Evolutionary conservation across 805 yeast genomes (phyloP), one percentile per base, ranked within the genome.

Genomic region (Pichia deserticola): DNA sequence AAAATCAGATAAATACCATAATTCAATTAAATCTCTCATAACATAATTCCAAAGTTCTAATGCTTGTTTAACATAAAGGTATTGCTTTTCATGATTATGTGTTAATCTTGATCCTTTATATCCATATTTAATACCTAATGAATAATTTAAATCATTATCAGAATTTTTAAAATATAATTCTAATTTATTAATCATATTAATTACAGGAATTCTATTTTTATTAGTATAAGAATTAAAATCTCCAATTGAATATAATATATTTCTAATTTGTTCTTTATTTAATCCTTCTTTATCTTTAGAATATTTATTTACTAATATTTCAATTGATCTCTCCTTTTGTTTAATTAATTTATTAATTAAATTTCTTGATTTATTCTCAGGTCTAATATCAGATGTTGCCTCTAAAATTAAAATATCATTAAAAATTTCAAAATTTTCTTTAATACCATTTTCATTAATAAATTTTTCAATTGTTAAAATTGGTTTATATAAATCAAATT

Each of bases 1-100:
- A 39, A 76, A 77, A 60, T 86, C 95, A 0, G 92, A 89, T 36
- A 82, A 72, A 36, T 79, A 80, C 95, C 95, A 86, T 27, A 86
- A 66, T 64, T 76, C 78, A 56, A 84, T 80, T 86, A 86, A 82
- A 52, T 86, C 89, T 49, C 86, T 69, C 81, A 84, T 86, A 51
- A 86, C 83, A 50, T 81, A 74, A 0, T 87, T 80, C 95, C 95
- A 86, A 47, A 86, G 64, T 20, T 80, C 78, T 47, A 86, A 66
- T 0, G 92, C 86, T 59, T 86, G 95, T 48, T 78, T 74, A 12
- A 86, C 92, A 59, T 86, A 86, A 54, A 82, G 78, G 63, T 70
- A 84, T 68, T 86, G 95, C 60, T 83, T 79, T 39, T 73, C 76
- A 59, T 86, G 93, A 58, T 76, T 78, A 62, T 86, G 95, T 0